These are phyloP conservation scores for Umbilicus rupestris DNA, from an alignment of 164 flowering plant genomes.

Conservation along the genomic window DNA sequence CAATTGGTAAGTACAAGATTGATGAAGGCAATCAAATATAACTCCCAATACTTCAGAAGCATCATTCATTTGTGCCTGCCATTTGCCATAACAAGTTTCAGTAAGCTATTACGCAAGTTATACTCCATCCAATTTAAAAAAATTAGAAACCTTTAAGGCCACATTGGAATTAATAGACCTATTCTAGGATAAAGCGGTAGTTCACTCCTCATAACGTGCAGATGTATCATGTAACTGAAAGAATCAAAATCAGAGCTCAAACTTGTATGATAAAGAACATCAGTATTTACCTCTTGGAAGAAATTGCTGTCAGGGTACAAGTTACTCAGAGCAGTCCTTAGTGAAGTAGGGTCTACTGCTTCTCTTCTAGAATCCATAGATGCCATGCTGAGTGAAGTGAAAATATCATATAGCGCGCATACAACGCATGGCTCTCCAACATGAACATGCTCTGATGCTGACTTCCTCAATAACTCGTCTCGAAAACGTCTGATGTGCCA, in stretches of 20 bases:
- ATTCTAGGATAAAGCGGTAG: no score
- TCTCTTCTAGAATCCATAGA: conserved; percentile 47
- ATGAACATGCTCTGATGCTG: conserved; percentile 62
- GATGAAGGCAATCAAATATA: conserved; percentile 88
- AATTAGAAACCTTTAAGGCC: background rate
- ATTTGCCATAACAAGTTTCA: conserved; percentile 5
- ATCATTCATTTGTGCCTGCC: conserved; percentile 97
- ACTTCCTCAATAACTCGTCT: conserved; percentile 63
- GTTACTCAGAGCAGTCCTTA: conserved; percentile 87
- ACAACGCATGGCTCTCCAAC: conserved; percentile 94
- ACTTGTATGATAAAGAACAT: background rate
- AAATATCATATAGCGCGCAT: conserved; percentile 80
- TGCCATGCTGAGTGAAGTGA: conserved; percentile 55
- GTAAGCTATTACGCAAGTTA: background rate
- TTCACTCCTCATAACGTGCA: background rate
- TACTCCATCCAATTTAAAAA: background rate
- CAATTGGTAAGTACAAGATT: conserved; percentile 37
- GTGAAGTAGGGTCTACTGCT: conserved; percentile 76
- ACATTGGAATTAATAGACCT: background rate
- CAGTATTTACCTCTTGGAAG: conserved; percentile 67
- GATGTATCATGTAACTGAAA: background rate
- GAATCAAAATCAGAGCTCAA: background rate
- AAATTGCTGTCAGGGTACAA: conserved; percentile 88
- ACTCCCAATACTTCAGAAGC: conserved; percentile 96
- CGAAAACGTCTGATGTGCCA: conserved; percentile 84